Evolutionary conservation across 805 yeast species (phyloP).

Genomic region (Tetrapisispora taiwanensis): DNA sequence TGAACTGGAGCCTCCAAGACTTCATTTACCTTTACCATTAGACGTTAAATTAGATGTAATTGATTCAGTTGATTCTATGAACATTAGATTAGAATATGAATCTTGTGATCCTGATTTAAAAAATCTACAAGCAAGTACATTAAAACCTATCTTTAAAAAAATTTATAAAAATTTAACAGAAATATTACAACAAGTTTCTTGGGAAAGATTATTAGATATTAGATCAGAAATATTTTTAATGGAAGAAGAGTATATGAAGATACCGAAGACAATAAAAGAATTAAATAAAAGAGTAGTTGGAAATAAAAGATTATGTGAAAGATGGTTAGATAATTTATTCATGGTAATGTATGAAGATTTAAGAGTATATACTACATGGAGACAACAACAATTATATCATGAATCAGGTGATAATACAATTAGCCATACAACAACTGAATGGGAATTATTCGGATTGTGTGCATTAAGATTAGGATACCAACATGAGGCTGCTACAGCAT

Average conservation of each 20-base stretch:
- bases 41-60: conserved; percentile 63
- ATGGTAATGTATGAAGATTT: conserved; percentile 60
- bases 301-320: conserved; percentile 47
- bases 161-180: conserved; percentile 52
- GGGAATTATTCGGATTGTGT: conserved; percentile 81
- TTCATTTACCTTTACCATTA: conserved; percentile 63
- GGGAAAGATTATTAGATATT: conserved; percentile 52
- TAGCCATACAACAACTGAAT: conserved; percentile 67
- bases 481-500: conserved; percentile 79
- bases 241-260: conserved; percentile 40
- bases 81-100: conserved; percentile 51
- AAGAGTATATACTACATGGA: conserved; percentile 78
- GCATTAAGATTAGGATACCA: conserved; percentile 73
- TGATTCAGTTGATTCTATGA: conserved; percentile 48
- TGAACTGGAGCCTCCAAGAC: conserved; percentile 5
- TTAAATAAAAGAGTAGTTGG: background rate
- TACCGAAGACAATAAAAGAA: conserved; percentile 5
- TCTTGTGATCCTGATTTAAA: conserved; percentile 48
- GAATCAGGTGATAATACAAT: conserved; percentile 75
- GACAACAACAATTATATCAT: conserved; percentile 76
- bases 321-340: conserved; percentile 68
- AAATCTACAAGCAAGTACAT: conserved; percentile 55
- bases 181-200: conserved; percentile 52
- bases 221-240: conserved; percentile 56
- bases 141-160: conserved; percentile 43